A percentile compares a stretch with the other conserved stretches of the same genome.
Evolutionary conservation across 495 filamentous ascomycete genomes (phyloP).

Genomic region (Xylaria intraflava): DNA sequence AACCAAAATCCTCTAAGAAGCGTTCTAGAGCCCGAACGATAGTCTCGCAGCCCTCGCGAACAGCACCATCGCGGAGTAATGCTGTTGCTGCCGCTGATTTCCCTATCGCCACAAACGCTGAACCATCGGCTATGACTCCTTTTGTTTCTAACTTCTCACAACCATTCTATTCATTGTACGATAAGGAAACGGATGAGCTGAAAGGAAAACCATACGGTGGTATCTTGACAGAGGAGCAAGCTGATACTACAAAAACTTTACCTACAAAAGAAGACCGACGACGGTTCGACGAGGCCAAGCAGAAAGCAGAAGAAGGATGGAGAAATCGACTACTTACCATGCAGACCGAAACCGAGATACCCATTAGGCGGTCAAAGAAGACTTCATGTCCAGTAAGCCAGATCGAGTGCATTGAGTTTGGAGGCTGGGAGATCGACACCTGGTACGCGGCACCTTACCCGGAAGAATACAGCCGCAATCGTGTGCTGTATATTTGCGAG

Average conservation of each 20-base stretch:
- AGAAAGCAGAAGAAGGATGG: slow-evolving; percentile 88
- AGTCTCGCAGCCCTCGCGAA: neutral
- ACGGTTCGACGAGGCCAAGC: slow-evolving; percentile 78
- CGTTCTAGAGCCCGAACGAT: slow-evolving; percentile 23
- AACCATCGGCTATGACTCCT: slow-evolving; percentile 35
- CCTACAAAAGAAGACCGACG: slow-evolving; percentile 72
- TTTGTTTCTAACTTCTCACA: slow-evolving; percentile 51
- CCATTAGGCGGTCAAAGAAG: slow-evolving; percentile 52
- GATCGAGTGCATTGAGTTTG: slow-evolving; percentile 98
- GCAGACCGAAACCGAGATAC: slow-evolving; percentile 39
- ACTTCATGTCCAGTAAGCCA: slow-evolving; percentile 82
- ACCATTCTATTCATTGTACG: slow-evolving; percentile 77
- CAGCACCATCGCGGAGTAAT: slow-evolving; percentile 16
- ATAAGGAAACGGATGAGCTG: slow-evolving; percentile 78
- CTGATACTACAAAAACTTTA: slow-evolving; percentile 82
- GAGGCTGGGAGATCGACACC: slow-evolving; percentile 93
- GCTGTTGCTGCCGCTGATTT: slow-evolving; percentile 19
- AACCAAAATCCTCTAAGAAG: slow-evolving; percentile 44
- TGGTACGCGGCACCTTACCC: slow-evolving; percentile 99
- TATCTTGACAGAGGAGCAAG: slow-evolving; percentile 80
- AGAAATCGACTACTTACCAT: slow-evolving; percentile 49
- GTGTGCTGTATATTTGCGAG: slow-evolving; percentile 94
- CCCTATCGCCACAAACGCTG: neutral
- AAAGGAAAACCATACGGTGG: slow-evolving; percentile 95
- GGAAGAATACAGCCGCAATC: slow-evolving; percentile 94